These are phyloP conservation scores for Aspergillus brasiliensis DNA, from an alignment of 2,329 filamentous ascomycete genomes.

Conservation along the genomic window DNA sequence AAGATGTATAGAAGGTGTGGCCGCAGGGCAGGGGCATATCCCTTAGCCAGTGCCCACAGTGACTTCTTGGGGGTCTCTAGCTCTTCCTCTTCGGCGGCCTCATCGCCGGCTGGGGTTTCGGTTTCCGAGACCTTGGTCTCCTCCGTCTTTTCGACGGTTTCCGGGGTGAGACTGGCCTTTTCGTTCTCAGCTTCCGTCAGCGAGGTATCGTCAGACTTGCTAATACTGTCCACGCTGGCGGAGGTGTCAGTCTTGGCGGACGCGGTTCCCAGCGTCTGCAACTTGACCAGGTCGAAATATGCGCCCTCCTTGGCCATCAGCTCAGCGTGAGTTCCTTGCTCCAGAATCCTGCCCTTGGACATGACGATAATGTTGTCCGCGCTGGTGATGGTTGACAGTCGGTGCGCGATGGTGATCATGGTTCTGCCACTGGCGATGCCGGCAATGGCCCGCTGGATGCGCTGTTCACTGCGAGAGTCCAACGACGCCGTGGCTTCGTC, in stretches of 20 bases:
- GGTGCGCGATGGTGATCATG: slow-evolving; percentile 47
- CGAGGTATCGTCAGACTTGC: slow-evolving; percentile 31
- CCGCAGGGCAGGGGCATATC: slow-evolving; percentile 29
- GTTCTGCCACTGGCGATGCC: slow-evolving; percentile 61
- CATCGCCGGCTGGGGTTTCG: slow-evolving; percentile 19
- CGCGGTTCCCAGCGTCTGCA: slow-evolving; percentile 59
- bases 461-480: slow-evolving; percentile 82
- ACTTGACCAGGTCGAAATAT: slow-evolving; percentile 48
- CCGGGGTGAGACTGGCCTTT: slow-evolving; percentile 12
- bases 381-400: slow-evolving; percentile 46
- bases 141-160: slow-evolving; percentile 15
- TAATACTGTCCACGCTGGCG: slow-evolving; percentile 37
- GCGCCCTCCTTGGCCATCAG: slow-evolving; percentile 41
- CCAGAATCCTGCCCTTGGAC: slow-evolving; percentile 44
- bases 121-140: slow-evolving; percentile 17
- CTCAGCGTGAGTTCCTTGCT: slow-evolving; percentile 47
- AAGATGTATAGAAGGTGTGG: slow-evolving; percentile 50
- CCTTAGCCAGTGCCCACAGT: slow-evolving; percentile 29
- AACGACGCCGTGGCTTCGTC: slow-evolving; percentile 89
- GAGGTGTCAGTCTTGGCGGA: slow-evolving; percentile 32
- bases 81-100: slow-evolving; percentile 30
- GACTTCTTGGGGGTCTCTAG: slow-evolving; percentile 29
- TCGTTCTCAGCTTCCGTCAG: slow-evolving; percentile 28
- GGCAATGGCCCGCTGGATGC: slow-evolving; percentile 82
- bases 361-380: slow-evolving; percentile 52